Evolutionary conservation across 306 rosid species (phyloP).

Genomic region (Canavalia gladiata): DNA sequence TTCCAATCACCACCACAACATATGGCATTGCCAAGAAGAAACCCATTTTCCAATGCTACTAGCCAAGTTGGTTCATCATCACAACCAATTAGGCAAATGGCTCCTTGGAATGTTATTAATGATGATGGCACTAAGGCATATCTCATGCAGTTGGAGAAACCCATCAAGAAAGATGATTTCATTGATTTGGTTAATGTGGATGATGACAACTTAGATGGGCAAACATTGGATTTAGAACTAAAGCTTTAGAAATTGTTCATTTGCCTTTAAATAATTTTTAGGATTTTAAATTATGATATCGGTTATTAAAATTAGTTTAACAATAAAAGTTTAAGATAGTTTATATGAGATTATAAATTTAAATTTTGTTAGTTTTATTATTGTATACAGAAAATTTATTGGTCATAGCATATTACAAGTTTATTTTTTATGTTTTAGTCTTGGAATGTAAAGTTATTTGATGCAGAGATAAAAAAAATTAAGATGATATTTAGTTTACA

Average conservation of each 20-base stretch:
- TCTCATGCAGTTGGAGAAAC: constrained; percentile 61
- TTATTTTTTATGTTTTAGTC: not conserved
- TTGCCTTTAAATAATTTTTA: not conserved
- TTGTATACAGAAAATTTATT: no score
- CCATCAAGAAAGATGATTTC: constrained; percentile 49
- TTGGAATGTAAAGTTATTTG: not conserved
- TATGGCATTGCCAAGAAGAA: not conserved
- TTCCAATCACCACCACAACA: constrained; percentile 29
- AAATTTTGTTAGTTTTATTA: no score
- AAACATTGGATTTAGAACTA: constrained; percentile 59
- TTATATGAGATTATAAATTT: no score
- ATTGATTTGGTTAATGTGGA: constrained; percentile 50
- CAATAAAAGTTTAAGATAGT: no score
- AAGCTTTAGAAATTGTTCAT: constrained; percentile 53
- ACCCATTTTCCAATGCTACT: not conserved
- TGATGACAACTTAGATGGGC: constrained; percentile 25
- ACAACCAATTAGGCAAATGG: not conserved
- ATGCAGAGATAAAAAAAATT: not conserved
- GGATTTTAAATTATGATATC: not conserved
- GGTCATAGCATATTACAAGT: not conserved
- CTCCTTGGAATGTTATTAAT: not conserved
- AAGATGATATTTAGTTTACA: no score
- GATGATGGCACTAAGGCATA: constrained; percentile 58
- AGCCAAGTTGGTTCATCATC: constrained; percentile 3
- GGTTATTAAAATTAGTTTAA: not conserved